phyloP scores from a whole-genome alignment of 495 filamentous ascomycete genomes.

The Penicillium ochrochloron region DNA sequence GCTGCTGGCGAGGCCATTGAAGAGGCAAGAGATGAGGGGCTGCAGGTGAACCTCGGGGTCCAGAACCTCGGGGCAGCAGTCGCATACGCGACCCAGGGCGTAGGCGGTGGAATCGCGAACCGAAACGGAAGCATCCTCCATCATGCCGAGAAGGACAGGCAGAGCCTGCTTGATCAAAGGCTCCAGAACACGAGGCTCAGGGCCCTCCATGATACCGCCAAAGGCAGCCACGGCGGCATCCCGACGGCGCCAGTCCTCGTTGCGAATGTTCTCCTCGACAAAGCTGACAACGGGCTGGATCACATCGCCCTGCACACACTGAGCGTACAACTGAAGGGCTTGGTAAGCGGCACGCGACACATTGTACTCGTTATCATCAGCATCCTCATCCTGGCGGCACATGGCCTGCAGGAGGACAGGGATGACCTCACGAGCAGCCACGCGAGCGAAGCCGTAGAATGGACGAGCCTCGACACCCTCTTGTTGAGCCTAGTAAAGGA shows the following conservation, averaged over 20 bases:
- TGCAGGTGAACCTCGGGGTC: slow-evolving; percentile 82
- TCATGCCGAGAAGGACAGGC: slow-evolving; percentile 89
- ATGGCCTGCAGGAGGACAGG: slow-evolving; percentile 87
- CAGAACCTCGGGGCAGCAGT: slow-evolving; percentile 84
- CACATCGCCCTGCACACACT: slow-evolving; percentile 80
- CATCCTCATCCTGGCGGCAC: slow-evolving; percentile 97
- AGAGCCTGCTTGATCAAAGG: slow-evolving; percentile 94
- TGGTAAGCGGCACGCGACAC: slow-evolving; percentile 94
- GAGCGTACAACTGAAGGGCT: slow-evolving; percentile 91
- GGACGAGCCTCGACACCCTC: slow-evolving; percentile 80
- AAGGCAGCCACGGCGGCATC: slow-evolving; percentile 98
- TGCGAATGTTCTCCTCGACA: slow-evolving; percentile 87
- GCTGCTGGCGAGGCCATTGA: slow-evolving; percentile 85
- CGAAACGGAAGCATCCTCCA: slow-evolving; percentile 85
- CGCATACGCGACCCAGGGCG: slow-evolving; percentile 93
- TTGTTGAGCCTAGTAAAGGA: slow-evolving; percentile 53
- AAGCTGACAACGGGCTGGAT: slow-evolving; percentile 84
- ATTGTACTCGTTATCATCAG: slow-evolving; percentile 95
- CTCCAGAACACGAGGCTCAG: slow-evolving; percentile 84
- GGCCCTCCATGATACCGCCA: slow-evolving; percentile 98
- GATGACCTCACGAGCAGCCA: slow-evolving; percentile 89
- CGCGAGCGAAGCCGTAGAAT: slow-evolving; percentile 88
- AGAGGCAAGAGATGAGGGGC: slow-evolving; percentile 83
- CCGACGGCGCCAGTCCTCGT: slow-evolving; percentile 87
- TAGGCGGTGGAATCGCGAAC: slow-evolving; percentile 98